Evolutionary conservation across 495 filamentous ascomycete species (phyloP), one percentile per base, ranked within the genome.

Genomic region (Xylaria scruposa): DNA sequence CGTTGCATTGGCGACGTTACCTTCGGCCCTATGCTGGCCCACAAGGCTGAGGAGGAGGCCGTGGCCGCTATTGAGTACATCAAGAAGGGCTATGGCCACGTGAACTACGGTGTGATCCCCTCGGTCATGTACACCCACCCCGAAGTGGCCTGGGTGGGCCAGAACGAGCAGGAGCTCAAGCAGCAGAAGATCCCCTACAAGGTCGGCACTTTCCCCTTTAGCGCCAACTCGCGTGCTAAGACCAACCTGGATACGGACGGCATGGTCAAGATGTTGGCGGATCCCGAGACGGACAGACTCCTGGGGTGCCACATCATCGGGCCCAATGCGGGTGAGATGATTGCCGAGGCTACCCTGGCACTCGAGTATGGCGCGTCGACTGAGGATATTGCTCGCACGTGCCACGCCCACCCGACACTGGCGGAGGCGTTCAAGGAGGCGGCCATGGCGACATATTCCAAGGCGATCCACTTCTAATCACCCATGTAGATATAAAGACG

Each of bases 121-220:
- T 93, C 92, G 58, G 96, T 99, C 84, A 99, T 99, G 96, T 99
- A 99, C 88, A 98, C 96, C 21, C 91, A 97, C 86, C 96, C 96
- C 66, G 96, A 99, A 82, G 96, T 98, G 72, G 95, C 96, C 46
- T 99, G 96, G 96, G 96, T 99, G 47, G 96, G 96, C 63, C 94
- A 97, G 88, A 97, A 92, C 81, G 97, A 99, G 88, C 93, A 95
- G 74, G 97, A 98, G 74, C 85, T 98, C 68, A 97, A 98, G 90
- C 90, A 90, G 72, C 87, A 92, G 60, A 93, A 92, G 72, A 87
- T 97, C 82, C 92, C 93, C 83, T 98, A 97, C 90, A 92, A 91
- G 76, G 84, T 93, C 78, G 96, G 96, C 81, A 89, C 89, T 44
- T 99, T 99, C 90, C 96, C 96, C 76, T 99, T 99, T 88, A 91